A percentile compares a stretch with the other conserved stretches of the same genome.
phyloP scores from a whole-genome alignment of 169 alveolate species.

The Plasmodium inui region DNA sequence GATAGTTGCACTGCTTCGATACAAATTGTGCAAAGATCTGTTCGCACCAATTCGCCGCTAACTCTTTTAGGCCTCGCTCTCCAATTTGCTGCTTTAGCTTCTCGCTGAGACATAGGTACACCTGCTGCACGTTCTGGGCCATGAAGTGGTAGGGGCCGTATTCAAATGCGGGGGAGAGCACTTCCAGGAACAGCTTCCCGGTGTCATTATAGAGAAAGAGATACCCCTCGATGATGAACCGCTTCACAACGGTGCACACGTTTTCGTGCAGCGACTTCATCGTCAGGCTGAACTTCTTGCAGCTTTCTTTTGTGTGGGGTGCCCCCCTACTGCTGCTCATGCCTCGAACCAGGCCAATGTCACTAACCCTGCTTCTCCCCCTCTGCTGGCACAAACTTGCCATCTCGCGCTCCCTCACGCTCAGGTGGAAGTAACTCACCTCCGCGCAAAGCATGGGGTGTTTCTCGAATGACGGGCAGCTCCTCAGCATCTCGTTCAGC shows the following conservation, averaged over 20 bases:
- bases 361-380: neutral
- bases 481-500: slow-evolving; percentile 3
- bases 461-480: neutral
- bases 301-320: neutral
- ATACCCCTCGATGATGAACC: slow-evolving; percentile 29
- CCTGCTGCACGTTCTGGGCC: neutral
- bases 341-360: neutral
- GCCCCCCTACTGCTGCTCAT: neutral
- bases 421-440: slow-evolving; percentile 47
- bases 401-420: neutral
- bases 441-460: slow-evolving; percentile 18
- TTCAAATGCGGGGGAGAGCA: slow-evolving; percentile 10
- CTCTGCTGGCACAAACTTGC: neutral
- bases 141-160: slow-evolving; percentile 21
- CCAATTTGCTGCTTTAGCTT: slow-evolving; percentile 3
- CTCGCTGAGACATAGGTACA: slow-evolving; percentile 39
- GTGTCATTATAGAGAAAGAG: slow-evolving; percentile 16
- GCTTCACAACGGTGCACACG: slow-evolving; percentile 28
- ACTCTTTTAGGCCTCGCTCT: slow-evolving; percentile 6
- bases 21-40: slow-evolving; percentile 10
- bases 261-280: slow-evolving; percentile 36
- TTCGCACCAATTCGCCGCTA: slow-evolving; percentile 30
- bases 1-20: neutral
- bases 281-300: neutral
- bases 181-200: slow-evolving; percentile 1